A percentile compares a stretch with the other conserved stretches of the same genome.
Evolutionary conservation across 257 asterid genomes (phyloP).

Genomic region (Forsythia suspensa): DNA sequence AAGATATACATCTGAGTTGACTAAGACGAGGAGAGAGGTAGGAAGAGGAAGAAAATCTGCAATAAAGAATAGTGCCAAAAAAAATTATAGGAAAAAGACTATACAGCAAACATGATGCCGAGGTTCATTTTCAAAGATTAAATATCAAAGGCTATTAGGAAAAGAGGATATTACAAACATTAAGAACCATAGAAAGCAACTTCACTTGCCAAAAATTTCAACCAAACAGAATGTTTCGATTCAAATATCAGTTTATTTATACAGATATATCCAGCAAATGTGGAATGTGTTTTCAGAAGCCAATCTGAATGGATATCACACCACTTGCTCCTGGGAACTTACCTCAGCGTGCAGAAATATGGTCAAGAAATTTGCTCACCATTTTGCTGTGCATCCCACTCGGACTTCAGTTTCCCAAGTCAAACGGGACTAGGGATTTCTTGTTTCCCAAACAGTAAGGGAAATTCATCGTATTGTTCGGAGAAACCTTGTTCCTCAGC

Average conservation of each 20-base stretch:
- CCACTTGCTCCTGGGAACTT: conserved; percentile 21
- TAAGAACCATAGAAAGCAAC: neutral
- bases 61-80: too few species aligned
- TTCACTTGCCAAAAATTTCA: conserved; percentile 27
- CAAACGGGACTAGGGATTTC: conserved; percentile 34
- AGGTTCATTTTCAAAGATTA: too few species aligned
- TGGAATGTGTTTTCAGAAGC: conserved; percentile 6
- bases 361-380: conserved; percentile 18
- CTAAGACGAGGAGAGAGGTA: too few species aligned
- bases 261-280: conserved; percentile 20
- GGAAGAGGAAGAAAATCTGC: too few species aligned
- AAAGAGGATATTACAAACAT: neutral
- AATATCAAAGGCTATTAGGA: neutral
- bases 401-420: neutral
- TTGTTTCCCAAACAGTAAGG: conserved; percentile 45
- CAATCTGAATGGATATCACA: conserved; percentile 7
- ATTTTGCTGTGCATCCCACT: neutral
- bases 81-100: too few species aligned
- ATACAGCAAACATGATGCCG: too few species aligned
- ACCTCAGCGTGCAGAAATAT: conserved; percentile 24
- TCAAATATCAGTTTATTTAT: conserved; percentile 14
- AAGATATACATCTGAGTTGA: too few species aligned
- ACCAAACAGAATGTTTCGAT: conserved; percentile 18
- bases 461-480: conserved; percentile 60
- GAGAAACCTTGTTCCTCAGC: conserved; percentile 57